phyloP scores from a whole-genome alignment of 768 basidiomycete genomes.

The Pleurotus djamor region DNA sequence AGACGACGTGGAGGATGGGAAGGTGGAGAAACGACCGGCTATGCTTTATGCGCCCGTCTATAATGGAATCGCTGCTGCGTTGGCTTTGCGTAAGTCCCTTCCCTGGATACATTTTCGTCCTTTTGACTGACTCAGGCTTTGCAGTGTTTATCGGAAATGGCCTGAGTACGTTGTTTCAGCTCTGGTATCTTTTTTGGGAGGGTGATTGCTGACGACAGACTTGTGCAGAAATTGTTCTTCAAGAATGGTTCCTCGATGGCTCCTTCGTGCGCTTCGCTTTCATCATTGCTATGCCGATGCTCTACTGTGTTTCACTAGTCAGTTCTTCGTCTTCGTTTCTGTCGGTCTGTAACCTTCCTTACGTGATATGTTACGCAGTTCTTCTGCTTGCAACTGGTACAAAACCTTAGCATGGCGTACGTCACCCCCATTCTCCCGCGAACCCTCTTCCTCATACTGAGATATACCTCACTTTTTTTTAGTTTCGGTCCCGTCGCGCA shows the following conservation, averaged over 20 bases:
- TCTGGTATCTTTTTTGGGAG: background rate
- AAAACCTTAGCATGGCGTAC: conserved; percentile 66
- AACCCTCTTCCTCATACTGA: conserved; percentile 12
- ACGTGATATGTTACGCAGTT: conserved; percentile 41
- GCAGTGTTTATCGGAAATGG: conserved; percentile 66
- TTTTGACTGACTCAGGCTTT: conserved; percentile 34
- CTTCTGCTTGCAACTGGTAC: conserved; percentile 71
- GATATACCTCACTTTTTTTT: conserved; percentile 35
- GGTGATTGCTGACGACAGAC: background rate
- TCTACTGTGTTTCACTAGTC: conserved; percentile 74
- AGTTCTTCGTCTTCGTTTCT: conserved; percentile 20
- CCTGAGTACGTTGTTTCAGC: conserved; percentile 35
- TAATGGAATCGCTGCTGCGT: conserved; percentile 57
- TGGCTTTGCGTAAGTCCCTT: conserved; percentile 47
- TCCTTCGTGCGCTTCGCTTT: conserved; percentile 61
- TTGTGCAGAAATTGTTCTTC: conserved; percentile 42
- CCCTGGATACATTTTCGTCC: conserved; percentile 23
- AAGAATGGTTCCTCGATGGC: conserved; percentile 68
- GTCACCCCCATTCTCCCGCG: conserved; percentile 22
- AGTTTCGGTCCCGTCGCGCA: conserved; percentile 78
- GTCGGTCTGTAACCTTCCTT: conserved; percentile 22
- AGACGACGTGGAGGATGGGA: conserved; percentile 24
- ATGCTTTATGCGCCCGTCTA: conserved; percentile 66
- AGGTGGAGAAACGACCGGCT: conserved; percentile 20
- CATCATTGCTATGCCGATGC: conserved; percentile 53